Evolutionary conservation across 148 eudicot genomes (phyloP), one percentile per base, ranked within the genome.

Genomic region (Cornus suecica): DNA sequence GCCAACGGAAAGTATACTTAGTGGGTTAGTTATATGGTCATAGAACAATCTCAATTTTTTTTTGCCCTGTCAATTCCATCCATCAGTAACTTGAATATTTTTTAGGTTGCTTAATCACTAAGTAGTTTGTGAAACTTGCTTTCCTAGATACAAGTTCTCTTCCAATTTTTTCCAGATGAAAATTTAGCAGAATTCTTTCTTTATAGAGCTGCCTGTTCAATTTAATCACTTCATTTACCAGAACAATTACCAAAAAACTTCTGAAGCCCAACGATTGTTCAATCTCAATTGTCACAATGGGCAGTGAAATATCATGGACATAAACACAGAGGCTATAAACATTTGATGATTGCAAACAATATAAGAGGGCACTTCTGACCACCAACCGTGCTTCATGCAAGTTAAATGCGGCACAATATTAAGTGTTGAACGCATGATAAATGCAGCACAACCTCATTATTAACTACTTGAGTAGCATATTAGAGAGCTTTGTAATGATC

Each of bases 251-350:
- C 25, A 37, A 11, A 54, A 27, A 42, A 71, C 27, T 62, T 58
- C 28, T 28, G 18, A 27, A 70, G 37, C 73, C 73, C 51, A 70
- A 48, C 27, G 26, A 32, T 23, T 60, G 75, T 61, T 54, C 31
- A 11, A 26, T 34, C 27, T 52, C 24, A 62, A 63, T 62, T 48
- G 31, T 41, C 68, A 16, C 20, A 22, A 18, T 63, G 28, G 56
- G 68, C 48, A 73, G 7, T 25, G 56, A 30, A 26, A 62, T 24
- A 23, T 42, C 34, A 42, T 65, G n/a, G 37, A 73, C 28, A 41
- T 16, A 26, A 41, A 23, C 41, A 74, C 20, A 74, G 76, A 26
- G 24, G 69, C 58, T 64, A 10, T 25, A 11, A 74, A 32, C 4
- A 18, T 37, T 42, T 9, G 26, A 26, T 25, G 15, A 32, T 64